phyloP scores from a whole-genome alignment of 495 filamentous ascomycete genomes.

The Aspergillus hancockii region DNA sequence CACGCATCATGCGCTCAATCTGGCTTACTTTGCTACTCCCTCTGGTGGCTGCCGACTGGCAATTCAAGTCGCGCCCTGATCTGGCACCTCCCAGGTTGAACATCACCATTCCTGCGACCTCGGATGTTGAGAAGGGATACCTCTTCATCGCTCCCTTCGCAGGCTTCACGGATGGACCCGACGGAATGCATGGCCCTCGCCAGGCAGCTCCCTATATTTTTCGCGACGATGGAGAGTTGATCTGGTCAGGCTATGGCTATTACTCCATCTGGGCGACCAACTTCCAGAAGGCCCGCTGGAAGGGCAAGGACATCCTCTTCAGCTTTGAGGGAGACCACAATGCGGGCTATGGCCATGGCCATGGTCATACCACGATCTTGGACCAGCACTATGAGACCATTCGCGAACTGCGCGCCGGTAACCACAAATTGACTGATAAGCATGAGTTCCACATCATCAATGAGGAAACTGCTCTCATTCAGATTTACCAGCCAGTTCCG shows the following conservation, averaged over 20 bases:
- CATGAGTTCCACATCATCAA: conserved; percentile 56
- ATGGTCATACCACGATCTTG: conserved; percentile 53
- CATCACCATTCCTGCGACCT: conserved; percentile 54
- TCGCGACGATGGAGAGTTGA: conserved; percentile 52
- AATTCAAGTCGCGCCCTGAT: conserved; percentile 56
- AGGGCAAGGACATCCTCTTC: conserved; percentile 53
- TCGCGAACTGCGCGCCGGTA: conserved; percentile 51
- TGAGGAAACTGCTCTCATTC: conserved; percentile 39
- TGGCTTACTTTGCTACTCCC: conserved; percentile 28
- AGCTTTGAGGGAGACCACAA: conserved; percentile 57
- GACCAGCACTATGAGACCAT: conserved; percentile 57
- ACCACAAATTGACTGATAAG: conserved; percentile 54
- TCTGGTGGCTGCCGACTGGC: conserved; percentile 50
- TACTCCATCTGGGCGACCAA: conserved; percentile 56
- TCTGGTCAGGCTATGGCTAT: conserved; percentile 58
- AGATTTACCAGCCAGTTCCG: conserved; percentile 42
- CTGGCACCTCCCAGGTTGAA: conserved; percentile 57
- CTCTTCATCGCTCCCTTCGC: conserved; percentile 58
- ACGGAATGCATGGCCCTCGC: conserved; percentile 48
- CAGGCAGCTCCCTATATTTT: conserved; percentile 59
- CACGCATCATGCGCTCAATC: conserved; percentile 15
- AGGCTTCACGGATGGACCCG: conserved; percentile 41
- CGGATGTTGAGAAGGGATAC: conserved; percentile 51
- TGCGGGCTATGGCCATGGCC: conserved; percentile 53
- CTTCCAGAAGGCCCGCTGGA: conserved; percentile 48